Conservation (phyloP, 2,329 filamentous ascomycete genomes). For the Colletotrichum sp. region DNA sequence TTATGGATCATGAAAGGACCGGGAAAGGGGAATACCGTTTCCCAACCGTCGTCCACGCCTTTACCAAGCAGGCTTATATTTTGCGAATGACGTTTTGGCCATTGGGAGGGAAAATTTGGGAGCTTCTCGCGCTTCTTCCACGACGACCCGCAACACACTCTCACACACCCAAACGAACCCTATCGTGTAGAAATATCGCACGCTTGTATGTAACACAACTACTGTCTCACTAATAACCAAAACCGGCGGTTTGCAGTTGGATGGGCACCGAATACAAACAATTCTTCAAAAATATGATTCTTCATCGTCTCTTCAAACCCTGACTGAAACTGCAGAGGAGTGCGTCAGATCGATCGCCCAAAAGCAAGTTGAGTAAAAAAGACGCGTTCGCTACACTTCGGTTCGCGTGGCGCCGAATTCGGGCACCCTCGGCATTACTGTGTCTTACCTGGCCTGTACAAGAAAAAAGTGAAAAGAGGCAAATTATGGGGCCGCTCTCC, state of each 20-base stretch:
- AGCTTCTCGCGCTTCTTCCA: not conserved
- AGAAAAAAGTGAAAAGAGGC: not conserved
- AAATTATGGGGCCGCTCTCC: not conserved
- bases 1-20: conserved; percentile 20
- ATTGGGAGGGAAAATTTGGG: not conserved
- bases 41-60: not conserved
- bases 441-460: not conserved
- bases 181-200: conserved; percentile 19
- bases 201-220: conserved; percentile 20
- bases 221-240: conserved; percentile 22
- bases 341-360: not conserved
- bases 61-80: conserved; percentile 3
- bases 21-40: not conserved
- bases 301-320: not conserved
- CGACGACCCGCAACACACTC: not conserved
- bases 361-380: not conserved
- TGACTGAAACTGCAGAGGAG: not conserved
- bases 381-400: not conserved
- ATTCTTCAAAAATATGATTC: not conserved
- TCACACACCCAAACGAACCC: not conserved
- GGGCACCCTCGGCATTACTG: not conserved
- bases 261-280: conserved; percentile 4
- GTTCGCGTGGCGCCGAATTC: not conserved
- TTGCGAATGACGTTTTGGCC: not conserved
- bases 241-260: conserved; percentile 20